These are phyloP conservation scores for Alternaria hordeiaustralica DNA, from an alignment of 2,329 filamentous ascomycete genomes.

Conservation along the genomic window DNA sequence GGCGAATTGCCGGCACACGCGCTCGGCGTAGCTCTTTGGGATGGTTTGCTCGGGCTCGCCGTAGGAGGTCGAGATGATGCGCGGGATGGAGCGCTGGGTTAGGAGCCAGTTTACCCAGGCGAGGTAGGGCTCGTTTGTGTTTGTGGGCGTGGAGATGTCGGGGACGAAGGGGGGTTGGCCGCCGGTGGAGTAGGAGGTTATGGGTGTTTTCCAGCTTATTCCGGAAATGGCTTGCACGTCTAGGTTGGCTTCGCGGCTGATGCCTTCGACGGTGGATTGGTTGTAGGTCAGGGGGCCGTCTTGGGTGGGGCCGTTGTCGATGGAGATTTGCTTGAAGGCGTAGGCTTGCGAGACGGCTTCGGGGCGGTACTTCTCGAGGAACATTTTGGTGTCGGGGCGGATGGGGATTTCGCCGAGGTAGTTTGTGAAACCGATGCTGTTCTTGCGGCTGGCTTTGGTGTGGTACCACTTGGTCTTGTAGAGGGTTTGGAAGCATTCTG, in stretches of 20 bases:
- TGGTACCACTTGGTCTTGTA: slow-evolving; percentile 63
- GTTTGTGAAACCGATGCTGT: slow-evolving; percentile 57
- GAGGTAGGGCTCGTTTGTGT: slow-evolving; percentile 73
- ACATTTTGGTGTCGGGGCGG: slow-evolving; percentile 63
- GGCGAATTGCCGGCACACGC: slow-evolving; percentile 68
- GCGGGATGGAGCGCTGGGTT: slow-evolving; percentile 62
- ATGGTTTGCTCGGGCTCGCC: slow-evolving; percentile 71
- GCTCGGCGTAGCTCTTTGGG: slow-evolving; percentile 64
- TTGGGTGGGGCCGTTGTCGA: slow-evolving; percentile 62
- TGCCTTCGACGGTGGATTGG: slow-evolving; percentile 31
- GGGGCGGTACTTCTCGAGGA: slow-evolving; percentile 62
- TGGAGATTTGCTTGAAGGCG: slow-evolving; percentile 64
- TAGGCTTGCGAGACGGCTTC: slow-evolving; percentile 54
- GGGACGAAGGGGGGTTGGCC: slow-evolving; percentile 62
- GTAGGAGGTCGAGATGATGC: slow-evolving; percentile 70
- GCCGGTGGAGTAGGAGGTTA: slow-evolving; percentile 66
- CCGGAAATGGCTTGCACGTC: slow-evolving; percentile 68
- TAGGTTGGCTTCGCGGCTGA: slow-evolving; percentile 66
- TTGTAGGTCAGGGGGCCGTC: slow-evolving; percentile 49
- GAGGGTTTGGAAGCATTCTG: slow-evolving; percentile 60
- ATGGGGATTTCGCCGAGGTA: slow-evolving; percentile 59
- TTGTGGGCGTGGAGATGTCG: slow-evolving; percentile 53
- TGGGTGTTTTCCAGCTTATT: slow-evolving; percentile 61
- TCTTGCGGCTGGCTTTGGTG: slow-evolving; percentile 52
- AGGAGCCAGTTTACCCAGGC: slow-evolving; percentile 67